These are phyloP conservation scores for Coniosporium uncinatum DNA, from an alignment of 2,329 filamentous ascomycete genomes.

Conservation along the genomic window DNA sequence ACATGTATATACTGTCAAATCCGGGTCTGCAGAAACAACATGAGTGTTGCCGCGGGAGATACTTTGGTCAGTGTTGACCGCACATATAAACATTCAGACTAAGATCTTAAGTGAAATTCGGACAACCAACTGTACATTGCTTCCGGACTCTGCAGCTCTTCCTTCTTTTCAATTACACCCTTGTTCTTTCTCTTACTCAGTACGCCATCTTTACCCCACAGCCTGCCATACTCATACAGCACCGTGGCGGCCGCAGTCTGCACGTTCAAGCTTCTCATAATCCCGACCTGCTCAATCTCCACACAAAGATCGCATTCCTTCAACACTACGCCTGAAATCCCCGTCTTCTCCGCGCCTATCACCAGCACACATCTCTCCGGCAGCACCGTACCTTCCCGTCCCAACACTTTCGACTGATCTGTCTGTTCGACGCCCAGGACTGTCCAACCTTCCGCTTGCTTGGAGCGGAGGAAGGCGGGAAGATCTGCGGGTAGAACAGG, in stretches of 20 bases:
- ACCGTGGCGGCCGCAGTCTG: conserved; percentile 47
- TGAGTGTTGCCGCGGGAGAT: too few species aligned
- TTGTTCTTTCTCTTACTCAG: background rate
- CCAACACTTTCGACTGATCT: conserved; percentile 26
- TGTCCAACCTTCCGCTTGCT: conserved; percentile 39
- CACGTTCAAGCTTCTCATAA: conserved; percentile 49
- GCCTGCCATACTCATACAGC: conserved; percentile 43
- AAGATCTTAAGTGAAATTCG: too few species aligned
- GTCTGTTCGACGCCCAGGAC: conserved; percentile 50
- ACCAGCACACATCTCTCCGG: conserved; percentile 36
- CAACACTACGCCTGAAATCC: conserved; percentile 40
- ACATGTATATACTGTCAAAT: too few species aligned
- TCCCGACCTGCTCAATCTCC: conserved; percentile 44
- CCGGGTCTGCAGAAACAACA: too few species aligned
- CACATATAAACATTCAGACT: too few species aligned
- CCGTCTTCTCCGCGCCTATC: conserved; percentile 44
- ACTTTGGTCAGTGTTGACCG: too few species aligned
- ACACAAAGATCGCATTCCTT: conserved; percentile 43
- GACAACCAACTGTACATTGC: too few species aligned
- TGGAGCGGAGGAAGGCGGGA: conserved; percentile 28
- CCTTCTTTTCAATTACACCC: background rate
- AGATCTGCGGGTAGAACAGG: conserved; percentile 23
- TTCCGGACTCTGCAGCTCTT: too few species aligned
- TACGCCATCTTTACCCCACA: conserved; percentile 13
- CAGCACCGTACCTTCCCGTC: conserved; percentile 13